These are phyloP conservation scores for Moesziomyces globuligerus DNA, from an alignment of 1,284 basidiomycete species.

Conservation along the genomic window DNA sequence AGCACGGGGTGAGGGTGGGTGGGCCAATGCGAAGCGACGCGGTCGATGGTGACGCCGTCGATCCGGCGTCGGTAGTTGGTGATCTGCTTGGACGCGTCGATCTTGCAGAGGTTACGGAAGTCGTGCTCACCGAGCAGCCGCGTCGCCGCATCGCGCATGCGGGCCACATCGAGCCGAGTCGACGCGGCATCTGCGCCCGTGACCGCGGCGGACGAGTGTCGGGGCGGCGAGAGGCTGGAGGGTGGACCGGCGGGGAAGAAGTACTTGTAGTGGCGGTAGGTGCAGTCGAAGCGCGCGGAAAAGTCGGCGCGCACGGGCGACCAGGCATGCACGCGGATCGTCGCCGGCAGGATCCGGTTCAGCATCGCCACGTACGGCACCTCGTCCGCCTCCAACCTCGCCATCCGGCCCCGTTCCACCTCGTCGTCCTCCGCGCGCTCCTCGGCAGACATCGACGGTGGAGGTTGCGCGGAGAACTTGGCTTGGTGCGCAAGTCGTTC, in stretches of 20 bases:
- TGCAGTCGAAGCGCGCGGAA: conserved; percentile 88
- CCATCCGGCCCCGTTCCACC: conserved; percentile 44
- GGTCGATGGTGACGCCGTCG: conserved; percentile 74
- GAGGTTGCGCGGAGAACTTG: conserved; percentile 1
- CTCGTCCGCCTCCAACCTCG: conserved; percentile 69
- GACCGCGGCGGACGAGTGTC: not conserved
- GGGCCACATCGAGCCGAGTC: conserved; percentile 61
- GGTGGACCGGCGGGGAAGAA: conserved; percentile 73
- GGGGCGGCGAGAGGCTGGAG: conserved; percentile 22
- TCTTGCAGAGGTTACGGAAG: conserved; percentile 93
- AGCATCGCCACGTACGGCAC: conserved; percentile 82
- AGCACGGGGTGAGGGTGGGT: not conserved
- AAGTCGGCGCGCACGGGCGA: conserved; percentile 84
- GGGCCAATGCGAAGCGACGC: conserved; percentile 54
- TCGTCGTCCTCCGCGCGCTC: conserved; percentile 11
- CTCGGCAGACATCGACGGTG: not conserved
- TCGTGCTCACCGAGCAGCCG: conserved; percentile 89
- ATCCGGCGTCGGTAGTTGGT: conserved; percentile 79
- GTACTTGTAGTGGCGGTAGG: conserved; percentile 94
- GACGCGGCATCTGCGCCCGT: conserved; percentile 6
- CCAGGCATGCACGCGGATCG: conserved; percentile 94
- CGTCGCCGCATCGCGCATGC: conserved; percentile 81
- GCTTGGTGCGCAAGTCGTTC: conserved; percentile 10
- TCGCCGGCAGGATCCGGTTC: conserved; percentile 88
- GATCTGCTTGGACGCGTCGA: conserved; percentile 94